Base-by-base conservation (phyloP, 805 yeast genomes). In the Ogataea nitratoaversa region DNA sequence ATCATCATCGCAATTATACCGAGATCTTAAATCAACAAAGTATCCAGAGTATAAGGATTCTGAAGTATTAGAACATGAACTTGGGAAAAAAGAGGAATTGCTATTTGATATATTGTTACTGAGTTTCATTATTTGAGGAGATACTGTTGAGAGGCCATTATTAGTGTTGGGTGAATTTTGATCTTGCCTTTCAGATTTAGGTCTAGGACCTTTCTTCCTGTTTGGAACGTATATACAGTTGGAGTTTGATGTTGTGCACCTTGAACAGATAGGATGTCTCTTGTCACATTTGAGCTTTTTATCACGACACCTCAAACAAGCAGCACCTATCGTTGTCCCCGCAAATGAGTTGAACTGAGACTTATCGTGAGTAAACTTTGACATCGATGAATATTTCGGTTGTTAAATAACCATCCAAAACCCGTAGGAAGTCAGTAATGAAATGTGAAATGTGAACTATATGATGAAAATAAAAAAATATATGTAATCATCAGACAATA, bases 161-260 rank as follows among this genome's bases (percentile, higher is more conserved):
- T n/a, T n/a, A n/a, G n/a, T n/a, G n/a, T n/a, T n/a, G n/a, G n/a
- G n/a, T n/a, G n/a, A n/a, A n/a, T n/a, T n/a, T n/a, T n/a, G n/a
- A n/a, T n/a, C n/a, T n/a, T 27, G 20, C 7, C 14, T 29, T 6
- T 5, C 19, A 29, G 18, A 29, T 29, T 16, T 29, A 11, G 46
- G 53, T 37, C 59, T 60, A 2, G 65, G 65, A 0, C 65, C 65
- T 8, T 62, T 59, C 37, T 59, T 59, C 33, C 41, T 49, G 34
- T 51, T 62, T 9, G 49, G 41, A 2, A 55, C 29, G 31, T 60
- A 60, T 4, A 49, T 37, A 35, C 65, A 60, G 8, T 37, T 42
- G 7, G 38, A 12, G 2, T 46, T 34, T 32, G 44, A 50, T 8
- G 37, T 9, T 5, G 24, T 19, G 37, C 65, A 60, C 19, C 57